Percentiles rank a stretch among this genome's conserved stretches.
Conservation (phyloP, 495 filamentous ascomycete genomes). For the Aspergillus asperescens region DNA sequence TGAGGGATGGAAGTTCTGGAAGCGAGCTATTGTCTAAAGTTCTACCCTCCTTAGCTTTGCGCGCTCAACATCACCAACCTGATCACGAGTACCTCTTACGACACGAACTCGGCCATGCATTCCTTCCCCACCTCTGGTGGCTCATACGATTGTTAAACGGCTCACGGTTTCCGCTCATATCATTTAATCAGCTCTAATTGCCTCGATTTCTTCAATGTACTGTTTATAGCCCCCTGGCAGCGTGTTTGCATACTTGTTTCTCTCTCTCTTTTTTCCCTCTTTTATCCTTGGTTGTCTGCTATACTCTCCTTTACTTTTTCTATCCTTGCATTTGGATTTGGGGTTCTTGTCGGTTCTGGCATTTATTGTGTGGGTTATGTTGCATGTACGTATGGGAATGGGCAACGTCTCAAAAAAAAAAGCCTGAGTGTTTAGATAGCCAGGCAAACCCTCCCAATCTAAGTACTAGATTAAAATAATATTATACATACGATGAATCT, state of each 20-base stretch:
- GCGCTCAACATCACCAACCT: not conserved
- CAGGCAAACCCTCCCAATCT: no score
- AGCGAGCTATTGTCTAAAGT: constrained; percentile 30
- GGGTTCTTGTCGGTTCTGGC: not conserved
- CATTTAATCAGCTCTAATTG: not conserved
- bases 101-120: not conserved
- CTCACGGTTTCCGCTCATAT: not conserved
- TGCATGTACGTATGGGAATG: not conserved
- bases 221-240: constrained; percentile 7
- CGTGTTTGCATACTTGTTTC: constrained; percentile 1
- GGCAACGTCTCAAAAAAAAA: no score
- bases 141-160: not conserved
- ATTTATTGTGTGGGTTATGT: not conserved
- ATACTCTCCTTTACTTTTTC: not conserved
- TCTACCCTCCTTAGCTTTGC: not conserved
- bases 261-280: not conserved
- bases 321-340: constrained; percentile 10
- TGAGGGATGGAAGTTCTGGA: constrained; percentile 95
- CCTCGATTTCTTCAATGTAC: constrained; percentile 7
- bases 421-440: no score
- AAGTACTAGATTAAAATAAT: no score
- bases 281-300: not conserved
- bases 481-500: no score
- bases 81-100: not conserved
- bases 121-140: not conserved